Evolutionary conservation across 495 filamentous ascomycete genomes (phyloP), one percentile per base, ranked within the genome.

Genomic region (Penicillium roqueforti): DNA sequence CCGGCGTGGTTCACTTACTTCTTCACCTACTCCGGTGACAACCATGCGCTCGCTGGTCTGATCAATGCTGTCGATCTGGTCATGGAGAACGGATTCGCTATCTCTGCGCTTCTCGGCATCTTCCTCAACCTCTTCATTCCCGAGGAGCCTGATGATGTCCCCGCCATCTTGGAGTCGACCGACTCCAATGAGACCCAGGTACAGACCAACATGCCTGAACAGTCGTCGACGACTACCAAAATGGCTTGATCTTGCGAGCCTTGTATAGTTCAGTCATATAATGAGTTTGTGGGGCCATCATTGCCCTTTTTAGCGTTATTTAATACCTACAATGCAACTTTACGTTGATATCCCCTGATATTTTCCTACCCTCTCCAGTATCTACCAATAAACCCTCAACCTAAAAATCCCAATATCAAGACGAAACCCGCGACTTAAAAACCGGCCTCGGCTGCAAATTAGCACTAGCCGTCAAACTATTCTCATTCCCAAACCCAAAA

Each of bases 61-160:
- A 76, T 91, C 50, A 87, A 96, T 62, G 91, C 92, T 39, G 88
- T 95, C 10, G 79, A 78, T 20, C 70, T 97, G 28, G 77, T 95
- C 42, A 84, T 95, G 81, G 82, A 88, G 68, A 95, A 90, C 22
- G 75, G 73, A 0, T 80, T 79, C 40, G 75, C 74, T 1, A 74
- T 96, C 20, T 85, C 86, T 0, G 90, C 86, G 0, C 76, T 91
- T 48, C 55, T 90, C 13, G 79, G 84, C 16, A 74, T 93, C 53
- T 66, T 88, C 38, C 72, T 95, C 20, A 96, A 96, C 61, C 61
- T 93, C 23, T 47, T 84, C 6, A 70, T 96, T 10, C 78, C 84
- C 1, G 83, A 87, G 47, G 90, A 96, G 67, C 72, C 86, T 5
- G 87, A 88, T 68, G 82, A 83, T 52, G 76, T 78, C 48, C 67